A percentile compares a stretch with the other conserved stretches of the same genome.
phyloP scores from a whole-genome alignment of 768 basidiomycete species.

The Hypsizygus marmoreus region DNA sequence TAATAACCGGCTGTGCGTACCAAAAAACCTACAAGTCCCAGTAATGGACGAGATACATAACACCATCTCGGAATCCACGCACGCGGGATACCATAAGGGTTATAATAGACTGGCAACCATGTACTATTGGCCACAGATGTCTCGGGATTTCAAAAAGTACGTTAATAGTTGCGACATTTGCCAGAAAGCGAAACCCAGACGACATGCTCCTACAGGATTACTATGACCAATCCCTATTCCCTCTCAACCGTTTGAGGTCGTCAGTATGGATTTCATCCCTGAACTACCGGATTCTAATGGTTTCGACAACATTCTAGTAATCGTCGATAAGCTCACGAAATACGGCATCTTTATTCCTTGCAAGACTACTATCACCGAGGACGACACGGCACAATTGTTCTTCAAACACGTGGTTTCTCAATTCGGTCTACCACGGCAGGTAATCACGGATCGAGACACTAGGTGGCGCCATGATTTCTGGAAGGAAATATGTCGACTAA shows the following conservation, averaged over 20 bases:
- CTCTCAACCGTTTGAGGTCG: conserved; percentile 27
- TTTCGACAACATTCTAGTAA: conserved; percentile 30
- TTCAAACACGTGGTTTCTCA: conserved; percentile 26
- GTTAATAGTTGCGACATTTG: conserved; percentile 26
- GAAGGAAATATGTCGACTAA: conserved; percentile 24
- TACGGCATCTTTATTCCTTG: conserved; percentile 40
- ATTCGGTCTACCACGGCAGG: conserved; percentile 26
- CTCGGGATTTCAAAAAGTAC: conserved; percentile 21
- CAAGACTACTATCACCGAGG: conserved; percentile 22
- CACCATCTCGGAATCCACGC: conserved; percentile 23
- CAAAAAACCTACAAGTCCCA: conserved; percentile 9
- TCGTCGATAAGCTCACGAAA: conserved; percentile 41
- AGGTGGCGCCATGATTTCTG: conserved; percentile 29
- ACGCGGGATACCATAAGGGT: conserved; percentile 26
- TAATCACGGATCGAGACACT: conserved; percentile 30
- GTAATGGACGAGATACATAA: conserved; percentile 28
- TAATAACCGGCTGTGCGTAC: conserved; percentile 29
- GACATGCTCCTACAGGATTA: conserved; percentile 30
- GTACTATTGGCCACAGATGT: conserved; percentile 37
- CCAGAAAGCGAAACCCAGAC: conserved; percentile 26
- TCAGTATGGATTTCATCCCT: conserved; percentile 37
- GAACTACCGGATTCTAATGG: conserved; percentile 32
- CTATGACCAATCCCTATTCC: conserved; percentile 36
- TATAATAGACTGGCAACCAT: conserved; percentile 21
- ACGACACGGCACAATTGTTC: conserved; percentile 28